Evolutionary conservation across 345 rosid species (phyloP).

Genomic region (Ceriops tagal): DNA sequence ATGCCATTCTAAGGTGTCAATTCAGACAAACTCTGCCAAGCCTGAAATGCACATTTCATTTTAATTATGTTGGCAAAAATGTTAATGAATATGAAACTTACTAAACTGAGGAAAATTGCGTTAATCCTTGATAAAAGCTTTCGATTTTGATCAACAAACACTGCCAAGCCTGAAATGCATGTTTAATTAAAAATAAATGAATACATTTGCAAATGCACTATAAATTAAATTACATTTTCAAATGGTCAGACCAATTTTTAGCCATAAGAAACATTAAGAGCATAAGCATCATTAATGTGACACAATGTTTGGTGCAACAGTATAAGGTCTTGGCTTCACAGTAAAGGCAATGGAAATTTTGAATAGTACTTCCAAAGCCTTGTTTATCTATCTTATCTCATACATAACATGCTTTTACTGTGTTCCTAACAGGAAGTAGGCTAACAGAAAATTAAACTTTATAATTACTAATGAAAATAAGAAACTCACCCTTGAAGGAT

Average conservation of each 20-base stretch:
- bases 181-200: constrained; percentile 10
- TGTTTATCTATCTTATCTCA: not conserved
- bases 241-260: not conserved
- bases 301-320: not conserved
- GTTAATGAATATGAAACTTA: constrained; percentile 27
- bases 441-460: not conserved
- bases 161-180: constrained; percentile 53
- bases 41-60: too few relatives aligned
- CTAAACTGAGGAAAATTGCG: constrained; percentile 72
- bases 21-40: too few relatives aligned
- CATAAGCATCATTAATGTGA: not conserved
- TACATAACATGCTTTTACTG: not conserved
- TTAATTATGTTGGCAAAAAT: not conserved
- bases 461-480: constrained; percentile 4
- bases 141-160: constrained; percentile 68
- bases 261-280: not conserved
- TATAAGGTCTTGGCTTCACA: not conserved
- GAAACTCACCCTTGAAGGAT: constrained; percentile 63
- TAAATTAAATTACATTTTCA: not conserved
- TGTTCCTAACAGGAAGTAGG: not conserved
- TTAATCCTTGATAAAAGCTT: constrained; percentile 58
- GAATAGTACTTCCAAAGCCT: too few relatives aligned
- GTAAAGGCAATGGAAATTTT: not conserved
- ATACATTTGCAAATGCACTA: not conserved
- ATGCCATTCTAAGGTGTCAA: too few relatives aligned